Conservation (phyloP, 257 asterid genomes). For the Fraxinus americana region DNA sequence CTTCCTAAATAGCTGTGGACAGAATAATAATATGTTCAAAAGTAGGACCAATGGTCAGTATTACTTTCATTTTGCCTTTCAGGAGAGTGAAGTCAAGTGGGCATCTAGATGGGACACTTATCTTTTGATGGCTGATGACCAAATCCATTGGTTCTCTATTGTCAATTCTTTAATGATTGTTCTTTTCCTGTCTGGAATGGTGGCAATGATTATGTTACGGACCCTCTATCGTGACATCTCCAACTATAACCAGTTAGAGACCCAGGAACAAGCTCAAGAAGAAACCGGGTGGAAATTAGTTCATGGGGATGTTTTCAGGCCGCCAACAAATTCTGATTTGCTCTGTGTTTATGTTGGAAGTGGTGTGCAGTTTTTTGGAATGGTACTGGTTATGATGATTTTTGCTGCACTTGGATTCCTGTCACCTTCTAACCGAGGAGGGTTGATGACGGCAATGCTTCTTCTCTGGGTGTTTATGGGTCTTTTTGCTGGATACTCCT, state of each 20-base stretch:
- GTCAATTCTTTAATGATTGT: slow-evolving; percentile 89
- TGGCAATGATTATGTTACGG: slow-evolving; percentile 89
- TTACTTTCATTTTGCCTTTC: slow-evolving; percentile 19
- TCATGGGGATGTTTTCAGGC: slow-evolving; percentile 89
- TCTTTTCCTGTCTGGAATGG: slow-evolving; percentile 89
- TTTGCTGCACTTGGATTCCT: slow-evolving; percentile 84
- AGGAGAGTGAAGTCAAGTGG: slow-evolving; percentile 93
- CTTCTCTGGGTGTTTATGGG: slow-evolving; percentile 96
- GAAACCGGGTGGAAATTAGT: slow-evolving; percentile 94
- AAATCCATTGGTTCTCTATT: slow-evolving; percentile 90
- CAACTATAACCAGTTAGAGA: slow-evolving; percentile 83
- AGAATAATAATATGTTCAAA: neutral
- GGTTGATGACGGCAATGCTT: slow-evolving; percentile 89
- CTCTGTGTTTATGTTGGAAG: slow-evolving; percentile 82
- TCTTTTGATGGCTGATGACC: slow-evolving; percentile 88
- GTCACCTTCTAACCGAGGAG: slow-evolving; percentile 92
- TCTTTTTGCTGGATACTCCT: slow-evolving; percentile 76
- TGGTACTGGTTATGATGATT: slow-evolving; percentile 78
- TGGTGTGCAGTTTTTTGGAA: slow-evolving; percentile 78
- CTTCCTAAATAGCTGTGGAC: slow-evolving; percentile 3
- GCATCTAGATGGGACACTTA: slow-evolving; percentile 95
- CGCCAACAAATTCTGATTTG: slow-evolving; percentile 74
- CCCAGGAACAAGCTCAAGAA: slow-evolving; percentile 94
- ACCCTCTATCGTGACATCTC: slow-evolving; percentile 88
- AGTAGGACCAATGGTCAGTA: slow-evolving; percentile 19